Evolutionary conservation across 495 filamentous ascomycete genomes (phyloP), one percentile per base, ranked within the genome.

Genomic region (Jackrogersella minutella): DNA sequence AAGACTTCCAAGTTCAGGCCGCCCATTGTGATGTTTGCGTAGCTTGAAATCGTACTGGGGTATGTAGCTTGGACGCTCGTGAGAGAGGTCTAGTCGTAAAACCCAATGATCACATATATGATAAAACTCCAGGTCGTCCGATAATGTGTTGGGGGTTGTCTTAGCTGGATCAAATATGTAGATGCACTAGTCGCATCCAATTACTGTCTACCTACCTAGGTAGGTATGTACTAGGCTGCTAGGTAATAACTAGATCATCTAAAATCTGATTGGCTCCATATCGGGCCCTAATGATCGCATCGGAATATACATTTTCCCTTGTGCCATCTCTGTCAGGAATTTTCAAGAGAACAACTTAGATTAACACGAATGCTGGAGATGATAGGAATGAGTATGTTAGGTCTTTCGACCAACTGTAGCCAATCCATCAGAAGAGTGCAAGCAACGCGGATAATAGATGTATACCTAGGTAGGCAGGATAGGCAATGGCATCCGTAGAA

Each of bases 1-100:
- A 96, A 91, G 67, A 99, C 86, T 83, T 99, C 95, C 47, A 99
- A 87, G 78, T 97, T 97, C 26, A 93, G 85, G 51, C 94, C 93
- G 10, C 86, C 91, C 88, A 91, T 90, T 75, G 76, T 77, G 84
- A 56, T 5, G 21, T 36, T 16, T 22, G 33, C 11, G 19, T 9
- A 30, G 77, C 74, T 44, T 33, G 37, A 28, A 76, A n/a, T n/a
- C n/a, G n/a, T 76, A 36, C 21, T 26, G n/a, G n/a, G n/a, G n/a
- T 7, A 40, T 33, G 54, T 1, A 17, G 43, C 2, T 56, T 43
- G 10, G 30, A 31, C 26, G 26, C 43, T 46, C 21, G 44, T 30
- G 21, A 17, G 31, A n/a, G 28, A 50, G 26, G 36, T 22, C 46
- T 51, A 26, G 34, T 34, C 21, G 37, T 21, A 41, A 58, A 58